A percentile compares a stretch with the other conserved stretches of the same genome.
Conservation (phyloP, 257 asterid species). For the Nicotiana noctiflora region DNA sequence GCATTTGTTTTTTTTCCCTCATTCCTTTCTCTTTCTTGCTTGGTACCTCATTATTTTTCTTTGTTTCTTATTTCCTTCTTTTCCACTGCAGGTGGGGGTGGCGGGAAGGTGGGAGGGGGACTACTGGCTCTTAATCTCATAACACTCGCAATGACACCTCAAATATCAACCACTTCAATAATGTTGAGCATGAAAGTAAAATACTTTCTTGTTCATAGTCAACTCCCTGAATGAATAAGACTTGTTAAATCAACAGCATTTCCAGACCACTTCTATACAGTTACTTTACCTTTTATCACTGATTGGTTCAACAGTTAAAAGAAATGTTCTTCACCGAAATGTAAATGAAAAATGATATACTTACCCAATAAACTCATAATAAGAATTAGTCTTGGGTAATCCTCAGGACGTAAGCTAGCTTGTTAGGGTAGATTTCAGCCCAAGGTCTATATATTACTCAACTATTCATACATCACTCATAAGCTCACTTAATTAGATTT, state of each 20-base stretch:
- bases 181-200: background rate
- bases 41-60: background rate
- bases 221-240: background rate
- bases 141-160: background rate
- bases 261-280: background rate
- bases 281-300: background rate
- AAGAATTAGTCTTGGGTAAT: background rate
- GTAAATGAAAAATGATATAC: background rate
- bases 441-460: background rate
- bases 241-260: background rate
- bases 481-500: too few species aligned
- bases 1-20: background rate
- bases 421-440: background rate
- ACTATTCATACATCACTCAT: too few species aligned
- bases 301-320: background rate
- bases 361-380: background rate
- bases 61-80: background rate
- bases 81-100: background rate
- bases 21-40: background rate
- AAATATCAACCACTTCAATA: background rate
- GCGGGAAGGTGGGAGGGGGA: background rate
- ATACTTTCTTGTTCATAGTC: background rate
- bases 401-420: background rate
- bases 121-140: background rate
- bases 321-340: background rate